Evolutionary conservation across 2,329 filamentous ascomycete genomes (phyloP).

Genomic region (Rhynchosporium graminicola): DNA sequence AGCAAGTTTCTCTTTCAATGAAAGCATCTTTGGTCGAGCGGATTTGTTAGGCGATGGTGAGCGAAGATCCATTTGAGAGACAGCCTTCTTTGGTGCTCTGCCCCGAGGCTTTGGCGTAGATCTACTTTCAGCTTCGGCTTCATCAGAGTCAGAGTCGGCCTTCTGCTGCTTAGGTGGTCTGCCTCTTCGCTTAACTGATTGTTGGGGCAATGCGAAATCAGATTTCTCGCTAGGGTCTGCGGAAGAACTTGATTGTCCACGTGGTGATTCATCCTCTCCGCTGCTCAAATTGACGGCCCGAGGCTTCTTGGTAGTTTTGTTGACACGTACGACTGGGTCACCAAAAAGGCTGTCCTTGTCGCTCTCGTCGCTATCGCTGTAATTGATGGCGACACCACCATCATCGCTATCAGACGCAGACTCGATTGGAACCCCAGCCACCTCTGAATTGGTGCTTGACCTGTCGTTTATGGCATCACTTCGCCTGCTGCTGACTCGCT

Average conservation of each 20-base stretch:
- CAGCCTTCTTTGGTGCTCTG: conserved; percentile 31
- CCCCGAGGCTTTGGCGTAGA: conserved; percentile 29
- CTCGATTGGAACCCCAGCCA: conserved; percentile 18
- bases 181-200: conserved; percentile 9
- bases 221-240: conserved; percentile 2
- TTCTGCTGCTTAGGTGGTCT: neutral
- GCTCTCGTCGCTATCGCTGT: conserved; percentile 22
- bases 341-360: conserved; percentile 34
- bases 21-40: conserved; percentile 29
- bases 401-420: conserved; percentile 19
- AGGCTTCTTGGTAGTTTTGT: conserved; percentile 8
- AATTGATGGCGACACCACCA: conserved; percentile 14
- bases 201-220: neutral
- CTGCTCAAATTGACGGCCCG: neutral
- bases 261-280: neutral
- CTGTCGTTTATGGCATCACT: neutral
- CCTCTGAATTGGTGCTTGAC: conserved; percentile 14
- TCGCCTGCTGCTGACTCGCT: conserved; percentile 16
- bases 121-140: conserved; percentile 16
- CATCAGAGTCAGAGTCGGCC: neutral
- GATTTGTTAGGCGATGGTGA: conserved; percentile 10
- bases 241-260: neutral
- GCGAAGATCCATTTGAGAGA: neutral
- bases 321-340: conserved; percentile 26
- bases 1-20: conserved; percentile 37